These are phyloP conservation scores for Lasiodiplodia theobromae DNA, from an alignment of 2,329 filamentous ascomycete species.

Conservation along the genomic window DNA sequence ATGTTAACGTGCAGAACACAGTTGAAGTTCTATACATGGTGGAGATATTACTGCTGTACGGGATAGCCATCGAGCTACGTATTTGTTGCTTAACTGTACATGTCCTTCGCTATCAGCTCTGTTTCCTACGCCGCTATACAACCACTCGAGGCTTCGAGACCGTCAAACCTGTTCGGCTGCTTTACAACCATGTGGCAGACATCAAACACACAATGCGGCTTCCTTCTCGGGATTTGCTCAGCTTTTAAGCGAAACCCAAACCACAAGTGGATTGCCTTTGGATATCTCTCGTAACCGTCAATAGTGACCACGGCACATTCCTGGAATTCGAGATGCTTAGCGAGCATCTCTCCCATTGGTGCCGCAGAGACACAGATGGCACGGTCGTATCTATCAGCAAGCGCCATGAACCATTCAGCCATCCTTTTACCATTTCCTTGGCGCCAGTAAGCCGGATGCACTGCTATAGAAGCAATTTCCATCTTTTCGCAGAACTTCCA, in stretches of 20 bases:
- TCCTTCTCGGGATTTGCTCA: too few relatives aligned
- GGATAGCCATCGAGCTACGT: too few relatives aligned
- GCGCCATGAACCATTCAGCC: not conserved
- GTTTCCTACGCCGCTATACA: too few relatives aligned
- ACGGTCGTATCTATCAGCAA: conserved; percentile 14
- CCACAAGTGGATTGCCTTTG: not conserved
- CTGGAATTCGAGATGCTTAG: not conserved
- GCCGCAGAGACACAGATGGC: not conserved
- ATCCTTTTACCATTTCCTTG: not conserved
- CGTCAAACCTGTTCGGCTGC: too few relatives aligned
- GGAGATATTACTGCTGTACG: too few relatives aligned
- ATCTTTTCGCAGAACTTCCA: not conserved
- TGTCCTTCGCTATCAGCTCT: too few relatives aligned
- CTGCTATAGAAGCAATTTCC: not conserved
- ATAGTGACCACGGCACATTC: not conserved
- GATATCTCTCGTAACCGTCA: not conserved
- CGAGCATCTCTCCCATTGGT: not conserved
- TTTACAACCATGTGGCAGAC: too few relatives aligned
- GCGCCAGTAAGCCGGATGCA: not conserved
- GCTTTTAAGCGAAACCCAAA: conserved; percentile 14
- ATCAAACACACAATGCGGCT: too few relatives aligned
- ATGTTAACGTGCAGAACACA: too few relatives aligned
- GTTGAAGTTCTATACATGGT: too few relatives aligned
- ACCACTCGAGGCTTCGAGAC: too few relatives aligned
- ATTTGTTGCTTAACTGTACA: too few relatives aligned